These are phyloP conservation scores for Neurospora sp. DNA, from an alignment of 495 filamentous ascomycete species.

Conservation along the genomic window DNA sequence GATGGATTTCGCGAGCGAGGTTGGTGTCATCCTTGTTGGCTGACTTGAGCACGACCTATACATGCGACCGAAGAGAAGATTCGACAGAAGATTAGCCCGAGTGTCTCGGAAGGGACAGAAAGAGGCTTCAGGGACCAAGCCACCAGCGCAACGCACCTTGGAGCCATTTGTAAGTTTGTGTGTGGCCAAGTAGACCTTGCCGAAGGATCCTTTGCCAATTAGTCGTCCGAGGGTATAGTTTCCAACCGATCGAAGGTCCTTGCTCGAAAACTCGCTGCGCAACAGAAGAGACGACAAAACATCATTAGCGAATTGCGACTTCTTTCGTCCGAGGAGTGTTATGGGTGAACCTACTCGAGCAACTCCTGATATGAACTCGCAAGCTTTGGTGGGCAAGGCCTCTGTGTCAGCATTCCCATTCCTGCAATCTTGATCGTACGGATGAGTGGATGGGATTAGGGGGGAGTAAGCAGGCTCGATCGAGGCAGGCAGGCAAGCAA, in stretches of 20 bases:
- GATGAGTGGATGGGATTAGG: neutral
- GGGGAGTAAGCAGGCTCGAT: neutral
- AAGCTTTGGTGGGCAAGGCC: slow-evolving; percentile 48
- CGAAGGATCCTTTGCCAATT: slow-evolving; percentile 96
- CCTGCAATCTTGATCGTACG: neutral
- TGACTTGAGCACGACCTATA: slow-evolving; percentile 91
- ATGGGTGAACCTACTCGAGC: slow-evolving; percentile 59
- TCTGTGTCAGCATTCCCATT: slow-evolving; percentile 15
- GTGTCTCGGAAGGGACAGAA: neutral
- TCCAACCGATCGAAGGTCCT: slow-evolving; percentile 81
- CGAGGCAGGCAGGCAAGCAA: neutral
- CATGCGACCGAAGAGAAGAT: neutral
- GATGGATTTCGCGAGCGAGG: slow-evolving; percentile 93
- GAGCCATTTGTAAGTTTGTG: slow-evolving; percentile 98
- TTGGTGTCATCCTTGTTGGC: slow-evolving; percentile 93
- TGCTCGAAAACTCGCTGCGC: slow-evolving; percentile 82
- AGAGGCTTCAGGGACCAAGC: neutral
- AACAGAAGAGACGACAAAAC: slow-evolving; percentile 1
- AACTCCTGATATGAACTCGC: slow-evolving; percentile 93
- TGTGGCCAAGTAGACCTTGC: slow-evolving; percentile 92
- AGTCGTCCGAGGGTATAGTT: slow-evolving; percentile 88
- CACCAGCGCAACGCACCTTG: slow-evolving; percentile 53
- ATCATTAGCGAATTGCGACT: neutral
- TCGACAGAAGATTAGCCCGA: neutral
- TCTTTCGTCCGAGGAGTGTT: neutral